Evolutionary conservation across 441 rosid species (phyloP).

Genomic region (Corymbia calophylla): DNA sequence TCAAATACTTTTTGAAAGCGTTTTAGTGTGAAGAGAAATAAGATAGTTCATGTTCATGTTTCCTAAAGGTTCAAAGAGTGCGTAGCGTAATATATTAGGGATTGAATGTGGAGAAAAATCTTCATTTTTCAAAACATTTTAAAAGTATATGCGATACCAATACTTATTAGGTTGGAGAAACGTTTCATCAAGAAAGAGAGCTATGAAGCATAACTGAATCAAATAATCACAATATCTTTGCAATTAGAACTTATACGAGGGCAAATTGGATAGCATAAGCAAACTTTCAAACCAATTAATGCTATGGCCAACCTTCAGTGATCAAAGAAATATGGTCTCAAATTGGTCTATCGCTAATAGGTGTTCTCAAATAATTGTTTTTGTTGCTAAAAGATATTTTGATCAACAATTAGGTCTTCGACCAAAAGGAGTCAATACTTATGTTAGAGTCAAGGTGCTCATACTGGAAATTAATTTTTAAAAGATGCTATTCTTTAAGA

Average conservation of each 20-base stretch:
- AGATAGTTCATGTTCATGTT: neutral
- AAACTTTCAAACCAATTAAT: neutral
- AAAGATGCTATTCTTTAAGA: neutral
- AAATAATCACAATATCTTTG: neutral
- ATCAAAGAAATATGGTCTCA: neutral
- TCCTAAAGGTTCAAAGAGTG: neutral
- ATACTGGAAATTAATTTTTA: neutral
- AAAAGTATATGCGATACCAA: neutral
- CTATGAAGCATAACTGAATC: neutral
- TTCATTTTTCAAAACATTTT: neutral
- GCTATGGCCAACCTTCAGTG: neutral
- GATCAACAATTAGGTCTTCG: neutral
- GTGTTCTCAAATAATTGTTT: neutral
- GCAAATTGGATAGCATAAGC: neutral
- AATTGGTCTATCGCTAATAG: neutral
- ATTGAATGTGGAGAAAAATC: neutral
- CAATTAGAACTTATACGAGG: neutral
- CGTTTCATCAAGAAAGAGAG: neutral
- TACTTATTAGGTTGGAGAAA: neutral
- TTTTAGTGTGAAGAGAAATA: neutral
- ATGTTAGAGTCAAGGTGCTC: neutral
- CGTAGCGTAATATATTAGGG: neutral
- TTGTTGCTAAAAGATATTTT: rapidly evolving
- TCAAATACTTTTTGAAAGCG: neutral
- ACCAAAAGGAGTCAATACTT: neutral